Percentiles rank a stretch among this genome's conserved stretches.
Evolutionary conservation across 495 filamentous ascomycete species (phyloP).

Genomic region (Lichenothelia convexa): DNA sequence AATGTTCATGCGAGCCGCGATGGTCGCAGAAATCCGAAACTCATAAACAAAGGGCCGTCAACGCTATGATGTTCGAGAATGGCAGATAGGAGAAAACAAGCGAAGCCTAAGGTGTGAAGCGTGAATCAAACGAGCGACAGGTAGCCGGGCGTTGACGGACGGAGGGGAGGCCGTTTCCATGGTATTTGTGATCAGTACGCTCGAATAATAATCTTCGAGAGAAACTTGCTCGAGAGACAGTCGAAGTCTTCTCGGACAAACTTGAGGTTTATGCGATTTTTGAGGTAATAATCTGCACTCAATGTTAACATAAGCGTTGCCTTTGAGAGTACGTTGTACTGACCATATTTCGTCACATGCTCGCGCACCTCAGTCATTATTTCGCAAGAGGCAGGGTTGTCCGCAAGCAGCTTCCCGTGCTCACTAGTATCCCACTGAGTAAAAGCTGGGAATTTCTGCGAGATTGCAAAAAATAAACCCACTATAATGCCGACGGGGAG

Average conservation of each 20-base stretch:
- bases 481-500: constrained; percentile 88
- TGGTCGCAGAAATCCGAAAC: too few species aligned
- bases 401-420: constrained; percentile 71
- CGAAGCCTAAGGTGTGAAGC: too few species aligned
- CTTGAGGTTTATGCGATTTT: constrained; percentile 38
- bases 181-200: too few species aligned
- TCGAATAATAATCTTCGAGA: constrained; percentile 84
- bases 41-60: too few species aligned
- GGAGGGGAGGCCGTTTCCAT: too few species aligned
- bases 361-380: constrained; percentile 84
- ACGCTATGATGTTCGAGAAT: too few species aligned
- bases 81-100: too few species aligned
- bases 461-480: constrained; percentile 86
- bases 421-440: constrained; percentile 79
- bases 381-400: constrained; percentile 75
- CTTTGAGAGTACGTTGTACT: too few species aligned
- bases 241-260: constrained; percentile 86
- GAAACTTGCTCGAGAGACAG: constrained; percentile 82
- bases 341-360: constrained; percentile 80
- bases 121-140: too few species aligned
- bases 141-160: too few species aligned
- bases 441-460: constrained; percentile 77
- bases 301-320: constrained; percentile 8
- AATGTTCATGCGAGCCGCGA: too few species aligned
- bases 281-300: constrained; percentile 39